Base-by-base conservation (phyloP, 139 green algal genomes). In the Gonium pectorale region DNA sequence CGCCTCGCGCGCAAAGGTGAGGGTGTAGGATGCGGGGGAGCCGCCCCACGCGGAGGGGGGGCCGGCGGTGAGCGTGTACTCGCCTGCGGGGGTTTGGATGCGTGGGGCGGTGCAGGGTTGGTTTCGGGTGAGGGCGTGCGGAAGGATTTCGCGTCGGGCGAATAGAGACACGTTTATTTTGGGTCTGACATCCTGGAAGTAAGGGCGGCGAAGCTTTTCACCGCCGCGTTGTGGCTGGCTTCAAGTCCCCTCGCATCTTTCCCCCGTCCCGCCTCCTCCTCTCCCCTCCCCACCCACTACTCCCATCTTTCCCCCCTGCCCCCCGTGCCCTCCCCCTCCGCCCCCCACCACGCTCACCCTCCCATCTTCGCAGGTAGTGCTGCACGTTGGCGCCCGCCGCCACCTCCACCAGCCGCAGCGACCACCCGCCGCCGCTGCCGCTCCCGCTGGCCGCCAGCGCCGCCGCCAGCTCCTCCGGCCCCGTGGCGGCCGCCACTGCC, bases 331-430 rank as follows among this genome's bases (percentile, higher is more conserved):
- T 11, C 9, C 7, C 62, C 62, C 13, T 69, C 62, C n/a, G 9
- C 31, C 9, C n/a, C n/a, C 62, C n/a, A 6, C 1, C 46, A 56
- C 86, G 90, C 7, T 74, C 33, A 31, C 83, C 86, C 7, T 90
- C 85, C 91, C 91, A 95, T 5, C 66, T 49, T 3, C 85, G 66
- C 78, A 95, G 87, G 66, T 92, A 88, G 46, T 89, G 82, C 15
- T 67, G 35, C 7, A 95, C 4, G 67, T 95, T 83, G 13, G 83
- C 84, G 0, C 82, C 88, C 0, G 86, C 79, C 15, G 85, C 72
- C 38, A 94, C 72, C 11, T 94, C 91, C 68, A 64, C 73, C 44
- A 94, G 80, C 60, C 68, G 51, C 40, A 94, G 33, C 35, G 79
- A 40, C 81, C 83, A 87, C 5, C 70, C 35, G 29, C 19, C 29